A percentile compares a stretch with the other conserved stretches of the same genome.
Conservation (phyloP, 2,329 filamentous ascomycete genomes). For the Fusarium sp. region DNA sequence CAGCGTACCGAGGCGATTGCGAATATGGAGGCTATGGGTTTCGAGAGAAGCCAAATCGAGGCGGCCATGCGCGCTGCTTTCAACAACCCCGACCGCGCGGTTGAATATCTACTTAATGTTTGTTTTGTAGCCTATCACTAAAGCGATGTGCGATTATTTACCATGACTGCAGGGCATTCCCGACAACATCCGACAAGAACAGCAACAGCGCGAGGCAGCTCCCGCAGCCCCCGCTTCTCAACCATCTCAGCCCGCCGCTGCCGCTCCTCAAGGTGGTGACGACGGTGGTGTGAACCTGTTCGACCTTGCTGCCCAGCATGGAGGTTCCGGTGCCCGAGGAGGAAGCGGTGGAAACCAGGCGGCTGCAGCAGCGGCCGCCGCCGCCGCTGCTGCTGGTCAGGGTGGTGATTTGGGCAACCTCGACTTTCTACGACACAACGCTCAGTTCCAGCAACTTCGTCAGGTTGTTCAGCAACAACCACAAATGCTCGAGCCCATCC, state of each 20-base stretch:
- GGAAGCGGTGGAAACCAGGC: slow-evolving; percentile 56
- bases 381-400: slow-evolving; percentile 62
- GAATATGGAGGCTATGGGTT: slow-evolving; percentile 98
- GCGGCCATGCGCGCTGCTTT: slow-evolving; percentile 95
- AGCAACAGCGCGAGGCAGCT: slow-evolving; percentile 60
- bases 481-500: slow-evolving; percentile 97
- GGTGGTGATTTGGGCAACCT: slow-evolving; percentile 78
- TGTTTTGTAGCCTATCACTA: slow-evolving; percentile 50
- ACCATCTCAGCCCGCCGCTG: slow-evolving; percentile 53
- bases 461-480: slow-evolving; percentile 98
- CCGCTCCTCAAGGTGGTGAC: slow-evolving; percentile 57
- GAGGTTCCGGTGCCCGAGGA: slow-evolving; percentile 60
- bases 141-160: slow-evolving; percentile 23
- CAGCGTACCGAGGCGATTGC: slow-evolving; percentile 85
- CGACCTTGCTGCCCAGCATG: slow-evolving; percentile 86
- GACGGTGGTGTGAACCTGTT: slow-evolving; percentile 87
- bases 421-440: slow-evolving; percentile 93
- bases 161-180: slow-evolving; percentile 79
- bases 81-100: slow-evolving; percentile 95
- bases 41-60: slow-evolving; percentile 87
- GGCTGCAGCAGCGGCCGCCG: slow-evolving; percentile 57
- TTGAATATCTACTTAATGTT: slow-evolving; percentile 93
- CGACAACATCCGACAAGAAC: slow-evolving; percentile 80
- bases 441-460: slow-evolving; percentile 96
- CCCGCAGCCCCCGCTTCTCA: slow-evolving; percentile 54